A percentile compares a stretch with the other conserved stretches of the same genome.
These are phyloP conservation scores for Trypanosoma conorhini DNA, from an alignment of 208 protist species.

Conservation along the genomic window DNA sequence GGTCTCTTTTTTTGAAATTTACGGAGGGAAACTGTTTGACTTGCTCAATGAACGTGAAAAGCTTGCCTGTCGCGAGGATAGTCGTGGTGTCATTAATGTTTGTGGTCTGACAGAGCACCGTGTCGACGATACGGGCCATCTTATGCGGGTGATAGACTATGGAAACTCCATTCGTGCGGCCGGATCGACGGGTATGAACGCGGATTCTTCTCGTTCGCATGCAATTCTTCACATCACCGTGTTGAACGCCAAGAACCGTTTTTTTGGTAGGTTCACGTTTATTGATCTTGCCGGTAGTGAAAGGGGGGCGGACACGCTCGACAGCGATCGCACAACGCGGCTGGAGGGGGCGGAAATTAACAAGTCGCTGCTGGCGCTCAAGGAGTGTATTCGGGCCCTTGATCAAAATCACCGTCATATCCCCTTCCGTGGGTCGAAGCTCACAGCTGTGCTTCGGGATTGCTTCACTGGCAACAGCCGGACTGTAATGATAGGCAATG, in stretches of 20 bases:
- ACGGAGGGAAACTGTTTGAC: conserved; percentile 91
- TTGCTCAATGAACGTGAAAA: conserved; percentile 83
- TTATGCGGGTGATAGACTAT: conserved; percentile 77
- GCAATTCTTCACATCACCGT: conserved; percentile 92
- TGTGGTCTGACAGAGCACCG: conserved; percentile 81
- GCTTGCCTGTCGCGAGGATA: conserved; percentile 94
- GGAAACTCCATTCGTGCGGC: conserved; percentile 67
- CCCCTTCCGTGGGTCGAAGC: conserved; percentile 97
- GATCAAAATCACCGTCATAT: conserved; percentile 95
- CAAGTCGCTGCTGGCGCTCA: conserved; percentile 98
- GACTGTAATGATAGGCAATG: conserved; percentile 97
- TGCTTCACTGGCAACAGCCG: conserved; percentile 97
- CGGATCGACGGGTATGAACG: conserved; percentile 60
- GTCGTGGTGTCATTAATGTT: conserved; percentile 90
- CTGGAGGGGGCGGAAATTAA: conserved; percentile 99
- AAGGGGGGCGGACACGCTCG: conserved; percentile 94
- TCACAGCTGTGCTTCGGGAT: conserved; percentile 97
- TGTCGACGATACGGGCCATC: conserved; percentile 41
- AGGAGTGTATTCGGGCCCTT: conserved; percentile 98
- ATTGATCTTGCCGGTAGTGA: conserved; percentile 99
- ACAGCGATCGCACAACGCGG: conserved; percentile 94
- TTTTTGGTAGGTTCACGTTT: conserved; percentile 97
- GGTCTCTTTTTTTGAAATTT: conserved; percentile 91
- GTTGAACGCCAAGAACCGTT: conserved; percentile 46
- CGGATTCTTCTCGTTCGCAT: conserved; percentile 80